phyloP scores from a whole-genome alignment of 352 stramenopile genomes.

The Pythium dissimile region DNA sequence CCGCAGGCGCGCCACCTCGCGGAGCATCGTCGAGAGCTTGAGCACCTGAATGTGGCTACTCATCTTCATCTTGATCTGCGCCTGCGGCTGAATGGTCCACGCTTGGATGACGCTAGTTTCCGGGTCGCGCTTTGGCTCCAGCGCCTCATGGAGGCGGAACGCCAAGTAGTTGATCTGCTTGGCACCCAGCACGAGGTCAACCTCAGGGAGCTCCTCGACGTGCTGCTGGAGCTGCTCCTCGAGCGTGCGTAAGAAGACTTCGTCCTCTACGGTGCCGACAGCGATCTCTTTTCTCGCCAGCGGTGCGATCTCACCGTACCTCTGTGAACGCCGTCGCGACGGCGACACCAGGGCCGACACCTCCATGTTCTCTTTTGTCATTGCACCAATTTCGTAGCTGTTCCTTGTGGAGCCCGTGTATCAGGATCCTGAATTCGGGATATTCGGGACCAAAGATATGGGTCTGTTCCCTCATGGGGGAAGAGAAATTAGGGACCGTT shows the following conservation, averaged over 20 bases:
- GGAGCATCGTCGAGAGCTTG: slow-evolving; percentile 83
- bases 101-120: slow-evolving; percentile 64
- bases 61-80: slow-evolving; percentile 56
- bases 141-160: slow-evolving; percentile 61
- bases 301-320: not conserved
- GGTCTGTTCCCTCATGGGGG: slow-evolving; percentile 6
- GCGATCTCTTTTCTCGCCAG: slow-evolving; percentile 30
- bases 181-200: slow-evolving; percentile 66
- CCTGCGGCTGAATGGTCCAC: slow-evolving; percentile 74
- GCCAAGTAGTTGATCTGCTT: slow-evolving; percentile 67
- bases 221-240: slow-evolving; percentile 71
- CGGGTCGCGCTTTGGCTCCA: slow-evolving; percentile 65
- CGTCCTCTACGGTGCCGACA: slow-evolving; percentile 51
- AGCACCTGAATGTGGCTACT: slow-evolving; percentile 81
- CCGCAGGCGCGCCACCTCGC: slow-evolving; percentile 61
- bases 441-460: slow-evolving; percentile 25
- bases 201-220: slow-evolving; percentile 34
- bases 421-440: slow-evolving; percentile 2
- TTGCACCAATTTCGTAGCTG: slow-evolving; percentile 4
- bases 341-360: slow-evolving; percentile 45
- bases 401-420: not conserved
- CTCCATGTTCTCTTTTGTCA: slow-evolving; percentile 26
- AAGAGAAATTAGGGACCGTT: slow-evolving; percentile 19
- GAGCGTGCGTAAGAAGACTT: slow-evolving; percentile 58
- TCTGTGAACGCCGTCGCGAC: slow-evolving; percentile 18